A percentile compares a stretch with the other conserved stretches of the same genome.
phyloP scores from a whole-genome alignment of 148 eudicot genomes.

The Diospyros kaki region DNA sequence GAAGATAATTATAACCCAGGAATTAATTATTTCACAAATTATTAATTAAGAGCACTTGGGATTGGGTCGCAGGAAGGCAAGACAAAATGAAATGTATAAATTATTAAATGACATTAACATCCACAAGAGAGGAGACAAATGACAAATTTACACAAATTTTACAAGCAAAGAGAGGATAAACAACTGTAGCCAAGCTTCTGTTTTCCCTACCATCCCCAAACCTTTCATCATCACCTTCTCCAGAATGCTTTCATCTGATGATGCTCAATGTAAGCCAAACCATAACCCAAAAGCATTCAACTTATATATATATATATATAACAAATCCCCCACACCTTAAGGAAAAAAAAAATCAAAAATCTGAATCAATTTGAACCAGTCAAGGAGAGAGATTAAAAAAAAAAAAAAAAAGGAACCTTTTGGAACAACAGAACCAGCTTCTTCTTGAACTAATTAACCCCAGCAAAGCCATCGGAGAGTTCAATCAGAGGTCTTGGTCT shows the following conservation, averaged over 20 bases:
- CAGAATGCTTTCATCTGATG: background rate
- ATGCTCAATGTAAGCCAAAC: background rate
- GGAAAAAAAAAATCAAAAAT: slow-evolving; percentile 7
- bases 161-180: background rate
- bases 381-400: background rate
- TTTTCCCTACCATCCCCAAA: background rate
- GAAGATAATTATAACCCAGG: no score
- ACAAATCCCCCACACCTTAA: slow-evolving; percentile 3
- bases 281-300: background rate
- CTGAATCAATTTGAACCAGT: slow-evolving; percentile 6
- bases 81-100: no score
- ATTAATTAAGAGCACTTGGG: no score
- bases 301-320: slow-evolving; percentile 14
- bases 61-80: no score
- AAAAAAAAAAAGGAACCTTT: background rate
- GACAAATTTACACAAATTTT: background rate
- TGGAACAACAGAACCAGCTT: background rate
- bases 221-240: background rate
- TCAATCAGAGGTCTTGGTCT: slow-evolving; percentile 50
- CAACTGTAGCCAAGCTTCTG: background rate
- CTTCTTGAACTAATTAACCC: background rate
- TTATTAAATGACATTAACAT: no score
- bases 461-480: slow-evolving; percentile 3
- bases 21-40: no score
- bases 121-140: background rate